Evolutionary conservation across 805 yeast genomes (phyloP), one percentile per base, ranked within the genome.

Genomic region (Candida sonorensis): DNA sequence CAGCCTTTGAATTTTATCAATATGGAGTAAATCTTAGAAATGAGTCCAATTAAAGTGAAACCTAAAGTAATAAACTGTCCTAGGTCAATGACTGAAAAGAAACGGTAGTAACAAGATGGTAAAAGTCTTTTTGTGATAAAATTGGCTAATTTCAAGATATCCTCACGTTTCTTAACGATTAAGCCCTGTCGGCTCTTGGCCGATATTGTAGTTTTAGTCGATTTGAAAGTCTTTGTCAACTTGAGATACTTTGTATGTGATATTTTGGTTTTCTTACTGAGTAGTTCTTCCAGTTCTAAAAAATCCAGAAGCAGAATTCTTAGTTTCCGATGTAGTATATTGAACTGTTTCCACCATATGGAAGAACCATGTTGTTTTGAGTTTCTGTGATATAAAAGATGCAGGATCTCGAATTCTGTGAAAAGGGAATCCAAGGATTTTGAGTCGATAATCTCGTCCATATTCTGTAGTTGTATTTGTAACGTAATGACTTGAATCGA

Each of bases 61-160:
- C 94, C 95, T 10, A 86, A 51, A 2, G 78, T 69, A 6, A 84
- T 66, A 47, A 81, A 86, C 48, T 87, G 94, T 0, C 88, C 94
- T 37, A 77, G 64, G 1, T 81, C 77, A 7, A 86, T 64, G 1
- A 86, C 67, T 1, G 77, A 70, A 52, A 80, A 77, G 46, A 83
- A 81, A 10, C 72, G 69, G 36, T 71, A 67, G 52, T 72, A 79
- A 18, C 80, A 72, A 19, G 59, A 57, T 6, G 67, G 69, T 1
- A 75, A 45, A 3, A 63, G 45, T 36, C 64, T 57, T 14, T 40
- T 40, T 22, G 59, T 40, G 27, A 69, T 39, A 51, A 63, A 61
- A 10, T 27, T 30, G 12, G 42, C 28, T 11, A 50, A 33, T 14
- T 30, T 30, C 12, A 23, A 26, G 11, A 44, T 30, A 14, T 43